These are phyloP conservation scores for Talaromyces ruber DNA, from an alignment of 495 filamentous ascomycete species.

Conservation along the genomic window DNA sequence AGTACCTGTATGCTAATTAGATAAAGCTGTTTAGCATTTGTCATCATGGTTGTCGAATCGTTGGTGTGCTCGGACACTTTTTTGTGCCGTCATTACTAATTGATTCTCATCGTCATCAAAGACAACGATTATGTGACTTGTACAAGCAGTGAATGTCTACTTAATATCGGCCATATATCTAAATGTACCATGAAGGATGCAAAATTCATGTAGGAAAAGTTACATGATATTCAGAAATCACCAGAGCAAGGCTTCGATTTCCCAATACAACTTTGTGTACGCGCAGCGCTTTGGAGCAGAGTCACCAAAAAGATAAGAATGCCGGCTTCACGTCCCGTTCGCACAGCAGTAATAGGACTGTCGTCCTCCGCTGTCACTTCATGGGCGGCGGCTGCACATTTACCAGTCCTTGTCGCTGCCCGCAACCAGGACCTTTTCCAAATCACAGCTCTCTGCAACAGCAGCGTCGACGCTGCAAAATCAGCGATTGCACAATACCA, in stretches of 20 bases:
- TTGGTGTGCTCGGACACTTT: background rate
- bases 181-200: no score
- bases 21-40: background rate
- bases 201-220: no score
- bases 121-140: background rate
- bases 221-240: background rate
- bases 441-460: conserved; percentile 53
- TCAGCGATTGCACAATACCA: conserved; percentile 37
- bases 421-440: conserved; percentile 27
- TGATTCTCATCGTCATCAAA: background rate
- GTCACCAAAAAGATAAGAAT: background rate
- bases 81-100: background rate
- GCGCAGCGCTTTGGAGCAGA: background rate
- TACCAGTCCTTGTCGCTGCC: conserved; percentile 38
- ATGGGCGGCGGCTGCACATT: conserved; percentile 49
- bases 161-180: background rate
- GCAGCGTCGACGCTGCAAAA: conserved; percentile 36
- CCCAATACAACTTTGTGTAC: background rate
- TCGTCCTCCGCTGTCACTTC: conserved; percentile 25
- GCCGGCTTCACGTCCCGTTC: conserved; percentile 31
- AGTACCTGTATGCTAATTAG: background rate
- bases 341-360: conserved; percentile 51
- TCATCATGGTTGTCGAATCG: background rate
- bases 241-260: background rate
- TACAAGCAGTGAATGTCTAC: background rate